phyloP scores from a whole-genome alignment of 345 rosid species.

The Ceriops zippeliana region DNA sequence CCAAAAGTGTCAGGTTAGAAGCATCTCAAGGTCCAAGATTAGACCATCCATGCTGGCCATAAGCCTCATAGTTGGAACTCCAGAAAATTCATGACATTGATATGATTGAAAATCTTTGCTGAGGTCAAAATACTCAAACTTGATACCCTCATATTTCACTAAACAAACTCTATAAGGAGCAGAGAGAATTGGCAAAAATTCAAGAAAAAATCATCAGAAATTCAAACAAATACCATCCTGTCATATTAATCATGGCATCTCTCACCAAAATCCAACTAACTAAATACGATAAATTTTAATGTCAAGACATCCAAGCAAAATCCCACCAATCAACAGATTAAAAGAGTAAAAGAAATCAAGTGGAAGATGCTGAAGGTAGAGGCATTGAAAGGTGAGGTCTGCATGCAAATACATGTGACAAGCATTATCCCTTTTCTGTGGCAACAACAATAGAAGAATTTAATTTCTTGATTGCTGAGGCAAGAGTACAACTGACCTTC shows the following conservation, averaged over 20 bases:
- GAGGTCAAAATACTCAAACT: not conserved
- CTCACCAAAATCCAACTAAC: not conserved
- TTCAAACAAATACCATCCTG: not conserved
- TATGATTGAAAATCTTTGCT: not conserved
- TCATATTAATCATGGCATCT: not conserved
- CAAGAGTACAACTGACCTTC: constrained; percentile 54
- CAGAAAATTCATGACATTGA: not conserved
- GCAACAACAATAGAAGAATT: not conserved
- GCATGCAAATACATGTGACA: not conserved
- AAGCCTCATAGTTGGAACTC: not conserved
- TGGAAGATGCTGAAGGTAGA: not conserved
- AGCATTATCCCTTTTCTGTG: not conserved
- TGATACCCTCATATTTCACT: not conserved
- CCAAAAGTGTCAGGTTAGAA: constrained; percentile 7
- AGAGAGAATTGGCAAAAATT: not conserved
- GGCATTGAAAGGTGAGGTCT: not conserved
- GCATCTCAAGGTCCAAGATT: not conserved
- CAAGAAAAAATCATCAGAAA: not conserved
- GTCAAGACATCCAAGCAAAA: not conserved
- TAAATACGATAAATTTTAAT: not conserved
- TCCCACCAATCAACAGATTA: not conserved
- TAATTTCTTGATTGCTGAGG: not conserved
- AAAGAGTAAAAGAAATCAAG: not conserved
- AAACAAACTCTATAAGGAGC: not conserved
- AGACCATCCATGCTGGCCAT: not conserved